Percentiles rank a stretch among this genome's conserved stretches.
Evolutionary conservation across 2,329 filamentous ascomycete species (phyloP).

Genomic region (Epichloe scottii): DNA sequence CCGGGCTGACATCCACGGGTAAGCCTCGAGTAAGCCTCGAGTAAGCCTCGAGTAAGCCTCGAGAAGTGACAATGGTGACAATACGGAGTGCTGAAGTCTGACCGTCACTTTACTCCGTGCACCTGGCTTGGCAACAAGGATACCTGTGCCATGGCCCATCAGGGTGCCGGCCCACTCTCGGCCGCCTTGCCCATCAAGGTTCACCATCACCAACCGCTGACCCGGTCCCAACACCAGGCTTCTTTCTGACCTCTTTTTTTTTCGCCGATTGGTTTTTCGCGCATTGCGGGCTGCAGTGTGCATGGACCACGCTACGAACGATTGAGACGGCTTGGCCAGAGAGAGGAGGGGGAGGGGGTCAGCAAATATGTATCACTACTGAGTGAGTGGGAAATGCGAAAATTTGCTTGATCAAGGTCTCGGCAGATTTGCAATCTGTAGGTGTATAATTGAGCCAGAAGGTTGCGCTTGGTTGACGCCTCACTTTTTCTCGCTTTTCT

Average conservation of each 20-base stretch:
- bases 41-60: too few relatives aligned
- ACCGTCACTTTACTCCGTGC: neutral
- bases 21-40: neutral
- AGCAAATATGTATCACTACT: neutral
- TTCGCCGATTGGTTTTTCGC: neutral
- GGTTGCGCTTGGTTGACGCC: neutral
- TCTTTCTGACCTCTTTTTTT: neutral
- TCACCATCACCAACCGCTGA: slow-evolving; percentile 1
- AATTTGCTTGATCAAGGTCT: neutral
- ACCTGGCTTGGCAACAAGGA: slow-evolving; percentile 4
- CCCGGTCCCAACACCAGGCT: neutral
- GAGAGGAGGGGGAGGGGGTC: neutral
- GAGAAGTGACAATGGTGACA: neutral
- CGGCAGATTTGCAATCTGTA: neutral
- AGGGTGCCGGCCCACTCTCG: neutral
- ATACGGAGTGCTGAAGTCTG: neutral
- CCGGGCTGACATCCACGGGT: neutral
- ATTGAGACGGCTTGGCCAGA: neutral
- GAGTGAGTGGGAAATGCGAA: neutral
- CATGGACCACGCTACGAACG: neutral
- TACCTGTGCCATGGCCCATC: neutral
- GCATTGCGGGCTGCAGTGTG: neutral
- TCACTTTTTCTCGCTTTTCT: neutral
- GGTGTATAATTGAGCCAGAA: neutral
- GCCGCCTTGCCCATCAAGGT: slow-evolving; percentile 7